Evolutionary conservation across 306 rosid genomes (phyloP).

Genomic region (Quercus ilex): DNA sequence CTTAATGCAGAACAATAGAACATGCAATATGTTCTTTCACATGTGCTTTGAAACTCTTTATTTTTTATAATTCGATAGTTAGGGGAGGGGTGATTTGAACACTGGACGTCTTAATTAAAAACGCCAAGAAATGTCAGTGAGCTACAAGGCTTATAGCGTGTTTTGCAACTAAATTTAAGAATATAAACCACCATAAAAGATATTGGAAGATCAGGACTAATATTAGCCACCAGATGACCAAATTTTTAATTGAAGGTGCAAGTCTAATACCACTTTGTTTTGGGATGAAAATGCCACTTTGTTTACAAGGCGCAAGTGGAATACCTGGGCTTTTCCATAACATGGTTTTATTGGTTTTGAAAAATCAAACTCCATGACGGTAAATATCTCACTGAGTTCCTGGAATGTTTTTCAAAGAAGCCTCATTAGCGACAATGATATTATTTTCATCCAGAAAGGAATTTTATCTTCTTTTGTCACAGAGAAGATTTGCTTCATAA

Average conservation of each 20-base stretch:
- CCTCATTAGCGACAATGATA: background rate
- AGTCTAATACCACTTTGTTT: background rate
- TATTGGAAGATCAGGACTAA: background rate
- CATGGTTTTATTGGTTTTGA: slow-evolving; percentile 51
- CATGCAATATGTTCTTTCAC: background rate
- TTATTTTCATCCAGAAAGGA: slow-evolving; percentile 10
- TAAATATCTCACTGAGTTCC: slow-evolving; percentile 73
- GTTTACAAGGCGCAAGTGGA: background rate
- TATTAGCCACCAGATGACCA: background rate
- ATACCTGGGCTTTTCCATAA: slow-evolving; percentile 72
- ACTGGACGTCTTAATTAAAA: no score
- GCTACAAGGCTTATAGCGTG: no score
- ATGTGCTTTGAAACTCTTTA: background rate
- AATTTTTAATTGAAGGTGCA: background rate
- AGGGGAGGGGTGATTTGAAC: no score
- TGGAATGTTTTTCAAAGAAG: slow-evolving; percentile 34
- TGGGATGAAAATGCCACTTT: background rate
- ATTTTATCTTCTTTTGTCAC: background rate
- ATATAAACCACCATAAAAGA: background rate
- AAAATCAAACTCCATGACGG: slow-evolving; percentile 85
- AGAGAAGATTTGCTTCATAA: slow-evolving; percentile 8
- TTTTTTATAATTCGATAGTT: no score
- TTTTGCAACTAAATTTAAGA: background rate
- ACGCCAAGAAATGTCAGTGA: no score
- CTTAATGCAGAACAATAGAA: background rate